Base-by-base conservation (phyloP, 352 stramenopile species). In the Lagenidium giganteum region DNA sequence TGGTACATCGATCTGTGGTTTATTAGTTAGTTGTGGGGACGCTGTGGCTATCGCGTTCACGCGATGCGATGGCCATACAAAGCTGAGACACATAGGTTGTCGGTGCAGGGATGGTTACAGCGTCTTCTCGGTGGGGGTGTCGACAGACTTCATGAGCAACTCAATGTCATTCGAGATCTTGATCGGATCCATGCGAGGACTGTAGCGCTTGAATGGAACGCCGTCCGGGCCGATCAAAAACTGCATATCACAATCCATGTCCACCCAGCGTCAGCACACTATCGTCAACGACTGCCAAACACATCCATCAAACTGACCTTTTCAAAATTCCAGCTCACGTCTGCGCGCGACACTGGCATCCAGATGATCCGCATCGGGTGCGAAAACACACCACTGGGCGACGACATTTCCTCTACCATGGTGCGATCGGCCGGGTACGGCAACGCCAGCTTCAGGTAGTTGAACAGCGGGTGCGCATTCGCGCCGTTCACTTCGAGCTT, bases 261-360 rank as follows among this genome's bases (percentile, higher is more conserved):
- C n/a, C n/a, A n/a, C n/a, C n/a, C n/a, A n/a, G n/a, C n/a, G n/a
- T 27, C 12, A 42, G 13, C 30, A 14, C 24, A 30, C 9, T 14
- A 14, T 17, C n/a, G 12, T 17, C 11, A 16, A 16, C 20, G 7
- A 37, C 29, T 14, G 25, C 33, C 18, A n/a, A 29, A 17, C 12
- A 16, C 8, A 38, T 9, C 32, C 32, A 38, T 9, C 8, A 12
- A 8, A 18, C 45, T 24, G 34, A 86, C 73, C 70, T 90, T 87
- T 53, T 90, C 77, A 62, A 90, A 90, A 54, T 87, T 90, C 77
- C 77, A 90, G 53, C 71, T 86, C 13, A 90, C 61, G 33, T 90
- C 77, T 54, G 74, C 68, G 24, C 77, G 74, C 30, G 77, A 87
- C 28, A 90, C 71, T 17, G 77, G 77, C 77, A 90, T 90, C 77